Evolutionary conservation across 768 basidiomycete genomes (phyloP), one percentile per base, ranked within the genome.

Genomic region (Mycena haematopus): DNA sequence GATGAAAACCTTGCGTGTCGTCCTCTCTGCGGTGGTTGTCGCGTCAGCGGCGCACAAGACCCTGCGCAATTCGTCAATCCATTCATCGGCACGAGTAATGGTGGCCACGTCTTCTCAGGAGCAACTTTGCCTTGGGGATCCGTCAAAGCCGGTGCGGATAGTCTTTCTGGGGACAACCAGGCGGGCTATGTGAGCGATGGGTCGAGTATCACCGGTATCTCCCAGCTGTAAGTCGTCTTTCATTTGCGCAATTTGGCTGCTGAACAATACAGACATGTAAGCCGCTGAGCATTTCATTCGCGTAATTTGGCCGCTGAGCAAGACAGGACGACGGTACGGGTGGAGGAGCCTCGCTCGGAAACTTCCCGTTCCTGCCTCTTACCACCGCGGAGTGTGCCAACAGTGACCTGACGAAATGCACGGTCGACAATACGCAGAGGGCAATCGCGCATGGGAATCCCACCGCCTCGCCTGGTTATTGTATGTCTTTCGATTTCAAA

Each of bases 101-200:
- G 77, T 19, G 79, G 79, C 0, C 78, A 81, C 65, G 76, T 77
- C 29, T 80, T 80, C 58, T 2, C 65, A 73, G 79, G 79, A 25
- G 78, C 76, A 4, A 78, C 79, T 7, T 64, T 78, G 0, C 79
- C 79, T 0, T 78, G 78, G 66, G 79, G 79, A 1, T 77, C 79
- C 74, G 76, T 74, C 33, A 80, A 80, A 66, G 74, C 71, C 15
- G 79, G 76, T 3, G 74, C 79, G 65, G 79, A 80, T 58, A 79
- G 61, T 42, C 35, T 50, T 14, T 66, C 65, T 2, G 44, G 50
- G 3, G 65, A 66, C 58, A 66, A 66, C 49, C 65, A 66, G 52
- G 65, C 53, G n/a, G 65, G 65, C 7, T 66, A 63, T 35, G 65
- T 66, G 58, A 63, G 57, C 54, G 65, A 62, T 42, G 61, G 65